Base-by-base conservation (phyloP, 2,329 filamentous ascomycete genomes). In the Tolypocladium tropicale region DNA sequence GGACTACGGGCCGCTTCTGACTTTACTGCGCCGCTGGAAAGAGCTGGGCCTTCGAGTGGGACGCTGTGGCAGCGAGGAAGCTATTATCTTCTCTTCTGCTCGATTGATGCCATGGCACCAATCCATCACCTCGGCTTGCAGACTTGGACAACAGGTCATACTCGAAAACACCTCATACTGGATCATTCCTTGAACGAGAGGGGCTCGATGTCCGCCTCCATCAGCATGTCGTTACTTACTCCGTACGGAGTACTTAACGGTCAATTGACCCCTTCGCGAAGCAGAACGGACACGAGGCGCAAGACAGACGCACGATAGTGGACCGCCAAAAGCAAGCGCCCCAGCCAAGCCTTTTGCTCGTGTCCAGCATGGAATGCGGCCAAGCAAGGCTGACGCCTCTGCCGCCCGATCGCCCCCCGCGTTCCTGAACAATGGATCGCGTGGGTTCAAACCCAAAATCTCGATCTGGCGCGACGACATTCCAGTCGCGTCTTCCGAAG, bases 41-140 rank as follows among this genome's bases (percentile, higher is more conserved):
- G 48, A 73, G 68, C 49, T 72, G 68, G 69, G 67, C 64, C 0
- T 72, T 74, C 56, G 71, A 65, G 11, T 69, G 65, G 65, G 60
- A 64, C 32, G 18, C 55, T 2, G 57, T 21, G 14, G 60, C 63
- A 34, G 63, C 64, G 18, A 63, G 25, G 12, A 10, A 57, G 37
- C 51, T 51, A 16, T 36, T 59, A 2, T 57, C 61, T 16, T 25
- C 57, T 16, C 52, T 62, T 43, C 39, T 65, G 34, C 60, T 62
- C 49, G 56, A 61, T n/a, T n/a, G n/a, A n/a, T n/a, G n/a, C n/a
- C n/a, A n/a, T n/a, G n/a, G n/a, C n/a, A n/a, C n/a, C n/a, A n/a
- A n/a, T n/a, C n/a, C n/a, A n/a, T n/a, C n/a, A n/a, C n/a, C n/a
- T n/a, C n/a, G n/a, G n/a, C n/a, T n/a, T n/a, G n/a, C n/a, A n/a